phyloP scores from a whole-genome alignment of 345 rosid species.

The Camelina sativa region DNA sequence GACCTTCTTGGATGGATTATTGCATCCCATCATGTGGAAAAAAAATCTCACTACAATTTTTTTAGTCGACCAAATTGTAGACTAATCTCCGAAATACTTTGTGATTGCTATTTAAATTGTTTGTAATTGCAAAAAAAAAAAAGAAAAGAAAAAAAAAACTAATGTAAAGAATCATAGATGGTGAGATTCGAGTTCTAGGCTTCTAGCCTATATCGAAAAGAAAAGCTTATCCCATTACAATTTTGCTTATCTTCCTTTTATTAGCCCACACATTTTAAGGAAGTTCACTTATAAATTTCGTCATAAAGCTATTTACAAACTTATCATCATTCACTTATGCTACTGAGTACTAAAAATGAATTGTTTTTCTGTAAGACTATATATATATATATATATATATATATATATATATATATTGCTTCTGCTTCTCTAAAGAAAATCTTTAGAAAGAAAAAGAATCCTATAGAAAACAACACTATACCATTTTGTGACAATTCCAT shows the following conservation, averaged over 20 bases:
- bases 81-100: neutral
- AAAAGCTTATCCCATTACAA: neutral
- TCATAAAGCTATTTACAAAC: neutral
- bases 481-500: too few species aligned
- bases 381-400: neutral
- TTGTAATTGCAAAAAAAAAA: neutral
- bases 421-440: too few species aligned
- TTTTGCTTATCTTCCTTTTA: neutral
- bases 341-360: neutral
- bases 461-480: neutral
- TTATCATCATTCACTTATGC: neutral
- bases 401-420: neutral
- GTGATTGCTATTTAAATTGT: neutral
- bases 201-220: neutral
- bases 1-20: slow-evolving; percentile 22
- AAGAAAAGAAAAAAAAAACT: neutral
- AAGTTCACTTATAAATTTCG: neutral
- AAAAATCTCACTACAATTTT: slow-evolving; percentile 1
- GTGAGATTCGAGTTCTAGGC: neutral
- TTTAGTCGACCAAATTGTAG: neutral
- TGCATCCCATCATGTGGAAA: slow-evolving; percentile 21
- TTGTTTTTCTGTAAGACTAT: neutral
- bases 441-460: neutral
- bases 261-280: neutral
- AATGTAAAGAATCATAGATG: neutral